phyloP scores from a whole-genome alignment of 495 filamentous ascomycete species.

The Podospora fimiseda region DNA sequence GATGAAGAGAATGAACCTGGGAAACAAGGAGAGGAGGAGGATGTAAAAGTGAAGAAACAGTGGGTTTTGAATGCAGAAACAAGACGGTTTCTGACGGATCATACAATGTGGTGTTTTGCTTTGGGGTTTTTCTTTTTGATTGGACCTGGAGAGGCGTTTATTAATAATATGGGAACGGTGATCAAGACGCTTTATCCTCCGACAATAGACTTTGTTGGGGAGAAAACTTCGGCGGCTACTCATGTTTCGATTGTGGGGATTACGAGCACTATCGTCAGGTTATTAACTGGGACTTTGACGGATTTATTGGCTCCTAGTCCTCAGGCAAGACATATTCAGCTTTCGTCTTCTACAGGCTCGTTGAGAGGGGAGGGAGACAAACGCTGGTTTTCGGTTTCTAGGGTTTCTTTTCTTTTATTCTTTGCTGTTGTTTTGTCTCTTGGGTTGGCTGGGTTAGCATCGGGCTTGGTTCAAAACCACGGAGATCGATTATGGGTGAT shows the following conservation, averaged over 20 bases:
- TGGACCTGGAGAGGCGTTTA: conserved; percentile 91
- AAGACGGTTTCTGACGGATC: conserved; percentile 70
- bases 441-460: conserved; percentile 69
- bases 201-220: conserved; percentile 34
- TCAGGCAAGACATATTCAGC: conserved; percentile 34
- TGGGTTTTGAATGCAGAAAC: conserved; percentile 87
- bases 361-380: conserved; percentile 19
- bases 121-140: conserved; percentile 88
- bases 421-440: conserved; percentile 69
- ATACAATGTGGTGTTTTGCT: conserved; percentile 92
- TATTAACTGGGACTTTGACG: conserved; percentile 77
- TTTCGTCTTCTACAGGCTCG: conserved; percentile 25
- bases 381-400: conserved; percentile 56
- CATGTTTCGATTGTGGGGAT: conserved; percentile 89
- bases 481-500: conserved; percentile 70
- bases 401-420: conserved; percentile 69
- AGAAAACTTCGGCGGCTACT: conserved; percentile 66
- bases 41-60: conserved; percentile 68
- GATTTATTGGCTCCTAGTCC: conserved; percentile 76
- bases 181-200: conserved; percentile 76
- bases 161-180: conserved; percentile 94
- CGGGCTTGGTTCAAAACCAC: conserved; percentile 59
- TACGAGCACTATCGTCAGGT: conserved; percentile 81
- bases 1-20: no score
- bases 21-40: conserved; percentile 42